Evolutionary conservation across 2,329 filamentous ascomycete species (phyloP).

Genomic region (Penicillium sp.): DNA sequence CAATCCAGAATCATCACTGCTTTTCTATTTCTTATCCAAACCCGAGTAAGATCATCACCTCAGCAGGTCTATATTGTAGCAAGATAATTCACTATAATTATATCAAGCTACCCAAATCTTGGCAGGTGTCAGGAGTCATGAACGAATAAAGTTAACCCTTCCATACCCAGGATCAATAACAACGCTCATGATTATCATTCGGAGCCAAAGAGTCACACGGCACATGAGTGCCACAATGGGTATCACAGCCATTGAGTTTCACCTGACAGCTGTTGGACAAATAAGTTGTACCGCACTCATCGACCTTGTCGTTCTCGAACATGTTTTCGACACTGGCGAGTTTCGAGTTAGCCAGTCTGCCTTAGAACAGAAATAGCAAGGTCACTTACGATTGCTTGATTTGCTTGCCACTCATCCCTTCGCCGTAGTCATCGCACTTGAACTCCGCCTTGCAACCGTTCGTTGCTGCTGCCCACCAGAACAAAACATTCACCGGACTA

Average conservation of each 20-base stretch:
- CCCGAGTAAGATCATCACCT: no score
- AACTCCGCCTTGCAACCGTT: neutral
- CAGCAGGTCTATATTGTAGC: no score
- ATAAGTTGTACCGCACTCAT: conserved; percentile 2
- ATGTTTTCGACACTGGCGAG: conserved; percentile 2
- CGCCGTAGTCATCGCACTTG: conserved; percentile 1
- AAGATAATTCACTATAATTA: no score
- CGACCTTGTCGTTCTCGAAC: neutral
- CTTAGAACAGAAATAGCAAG: neutral
- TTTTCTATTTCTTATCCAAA: no score
- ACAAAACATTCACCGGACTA: neutral
- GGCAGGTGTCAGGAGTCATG: neutral
- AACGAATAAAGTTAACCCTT: neutral
- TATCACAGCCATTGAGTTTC: neutral
- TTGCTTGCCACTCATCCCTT: neutral
- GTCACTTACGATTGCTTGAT: conserved; percentile 3
- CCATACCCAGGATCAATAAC: neutral
- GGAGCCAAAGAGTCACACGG: neutral
- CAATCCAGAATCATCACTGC: no score
- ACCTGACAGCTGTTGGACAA: conserved; percentile 1
- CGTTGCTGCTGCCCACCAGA: neutral
- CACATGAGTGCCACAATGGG: neutral
- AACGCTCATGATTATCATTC: neutral
- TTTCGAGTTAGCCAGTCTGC: neutral
- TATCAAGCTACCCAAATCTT: neutral